Base-by-base conservation (phyloP, 371 early-diverging fungal genomes). In the Rhizopus stolonifer region DNA sequence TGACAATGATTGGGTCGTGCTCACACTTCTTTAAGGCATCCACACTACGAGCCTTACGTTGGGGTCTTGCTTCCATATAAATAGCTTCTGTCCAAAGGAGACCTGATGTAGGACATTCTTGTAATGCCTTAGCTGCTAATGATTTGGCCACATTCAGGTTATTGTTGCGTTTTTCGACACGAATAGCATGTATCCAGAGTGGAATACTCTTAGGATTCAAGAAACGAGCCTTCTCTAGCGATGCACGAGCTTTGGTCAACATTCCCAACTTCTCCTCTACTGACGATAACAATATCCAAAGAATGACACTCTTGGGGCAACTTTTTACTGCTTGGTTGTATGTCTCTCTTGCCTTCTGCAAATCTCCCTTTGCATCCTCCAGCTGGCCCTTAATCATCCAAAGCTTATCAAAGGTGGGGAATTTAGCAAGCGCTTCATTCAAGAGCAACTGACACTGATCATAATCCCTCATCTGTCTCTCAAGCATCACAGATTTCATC, bases 351-450 rank as follows among this genome's bases (percentile, higher is more conserved):
- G 96, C 98, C n/a, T 68, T 81, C 6, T 71, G 52, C 9, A 82
- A 44, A 24, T 92, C 70, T 15, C 63, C 75, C 14, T 67, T 69
- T 6, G 55, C 46, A 13, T 84, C 77, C 38, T 86, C 80, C 21
- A 93, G 79, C 58, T 96, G 96, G 13, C 92, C 90, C 63, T 86
- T 84, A 44, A 97, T 87, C 84, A 97, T 89, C 96, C 95, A 96
- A 32, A 97, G 72, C 61, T 96, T 96, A 60, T 85, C 88, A 57
- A 88, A 89, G 2, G 67, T 74, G 0, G 93, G 92, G 56, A 86
- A 95, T 54, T 76, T 77, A 4, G 60, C 58, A 14, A 92, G 57
- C 0, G 83, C 97, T 58, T 84, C 75, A n/a, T 84, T 74, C 24
- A 91, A 61, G 2, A 94, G 61, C n/a, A 69, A 54, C 15, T 90